Conservation (phyloP, 306 rosid species). For the Notholithocarpus densiflorus region DNA sequence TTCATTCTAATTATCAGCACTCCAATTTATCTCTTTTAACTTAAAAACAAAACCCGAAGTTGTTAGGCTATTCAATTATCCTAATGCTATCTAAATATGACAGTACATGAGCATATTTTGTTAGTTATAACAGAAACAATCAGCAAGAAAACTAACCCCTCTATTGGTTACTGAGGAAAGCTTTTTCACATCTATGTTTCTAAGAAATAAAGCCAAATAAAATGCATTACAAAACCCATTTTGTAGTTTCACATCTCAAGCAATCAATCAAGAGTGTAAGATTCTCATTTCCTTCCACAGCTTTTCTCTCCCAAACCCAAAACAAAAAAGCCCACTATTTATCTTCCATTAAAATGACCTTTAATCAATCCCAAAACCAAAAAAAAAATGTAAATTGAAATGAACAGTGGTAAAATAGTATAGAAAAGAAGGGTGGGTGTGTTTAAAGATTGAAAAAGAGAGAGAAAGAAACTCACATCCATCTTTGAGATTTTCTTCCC, state of each 20-base stretch:
- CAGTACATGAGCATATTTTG: neutral
- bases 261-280: neutral
- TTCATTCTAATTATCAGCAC: neutral
- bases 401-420: too few species aligned
- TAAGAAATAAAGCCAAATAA: neutral
- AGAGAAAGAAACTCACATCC: too few species aligned
- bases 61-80: neutral
- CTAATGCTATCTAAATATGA: neutral
- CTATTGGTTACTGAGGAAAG: neutral
- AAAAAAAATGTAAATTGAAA: too few species aligned
- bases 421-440: too few species aligned
- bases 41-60: neutral
- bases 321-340: neutral
- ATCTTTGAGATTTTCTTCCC: too few species aligned
- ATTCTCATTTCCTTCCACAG: too few species aligned
- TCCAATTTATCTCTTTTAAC: neutral
- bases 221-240: neutral
- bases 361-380: constrained; percentile 12
- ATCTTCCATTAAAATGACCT: neutral
- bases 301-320: too few species aligned
- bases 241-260: neutral
- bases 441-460: too few species aligned
- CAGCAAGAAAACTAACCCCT: neutral
- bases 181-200: too few species aligned
- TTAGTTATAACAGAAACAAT: neutral